Evolutionary conservation across 176 grass and related monocot species (phyloP).

Genomic region (Oryza officinalis): DNA sequence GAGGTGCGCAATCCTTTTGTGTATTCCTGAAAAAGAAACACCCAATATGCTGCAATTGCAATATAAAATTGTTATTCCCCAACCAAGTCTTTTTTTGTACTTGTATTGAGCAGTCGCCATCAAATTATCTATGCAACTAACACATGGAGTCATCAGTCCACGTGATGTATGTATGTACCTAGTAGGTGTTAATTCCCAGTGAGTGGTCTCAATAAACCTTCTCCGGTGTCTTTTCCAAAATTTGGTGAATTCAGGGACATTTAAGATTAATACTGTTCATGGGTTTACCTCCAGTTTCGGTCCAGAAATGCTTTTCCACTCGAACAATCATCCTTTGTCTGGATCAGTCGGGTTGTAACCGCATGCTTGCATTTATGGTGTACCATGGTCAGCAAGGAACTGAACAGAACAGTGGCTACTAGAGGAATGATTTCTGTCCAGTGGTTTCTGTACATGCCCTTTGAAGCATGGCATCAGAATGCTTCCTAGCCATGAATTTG

Average conservation of each 20-base stretch:
- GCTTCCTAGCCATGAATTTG: constrained; percentile 33
- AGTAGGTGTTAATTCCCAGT: background rate
- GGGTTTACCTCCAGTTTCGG: background rate
- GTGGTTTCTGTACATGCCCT: constrained; percentile 17
- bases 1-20: no score
- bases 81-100: background rate
- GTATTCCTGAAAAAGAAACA: background rate
- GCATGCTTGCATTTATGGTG: background rate
- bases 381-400: constrained; percentile 43
- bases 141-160: background rate
- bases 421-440: constrained; percentile 27
- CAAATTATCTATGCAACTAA: constrained; percentile 12
- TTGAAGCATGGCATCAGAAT: constrained; percentile 37
- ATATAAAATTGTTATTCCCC: background rate
- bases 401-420: background rate
- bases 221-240: background rate
- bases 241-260: background rate
- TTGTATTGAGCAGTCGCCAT: background rate
- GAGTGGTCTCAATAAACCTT: no score
- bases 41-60: background rate
- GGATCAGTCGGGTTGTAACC: background rate
- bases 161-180: background rate
- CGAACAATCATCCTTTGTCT: background rate
- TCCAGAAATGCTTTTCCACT: background rate
- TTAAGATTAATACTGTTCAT: background rate